Percentiles rank a stretch among this genome's conserved stretches.
Evolutionary conservation across 805 yeast genomes (phyloP).

Genomic region (Nakazawaea peltata): DNA sequence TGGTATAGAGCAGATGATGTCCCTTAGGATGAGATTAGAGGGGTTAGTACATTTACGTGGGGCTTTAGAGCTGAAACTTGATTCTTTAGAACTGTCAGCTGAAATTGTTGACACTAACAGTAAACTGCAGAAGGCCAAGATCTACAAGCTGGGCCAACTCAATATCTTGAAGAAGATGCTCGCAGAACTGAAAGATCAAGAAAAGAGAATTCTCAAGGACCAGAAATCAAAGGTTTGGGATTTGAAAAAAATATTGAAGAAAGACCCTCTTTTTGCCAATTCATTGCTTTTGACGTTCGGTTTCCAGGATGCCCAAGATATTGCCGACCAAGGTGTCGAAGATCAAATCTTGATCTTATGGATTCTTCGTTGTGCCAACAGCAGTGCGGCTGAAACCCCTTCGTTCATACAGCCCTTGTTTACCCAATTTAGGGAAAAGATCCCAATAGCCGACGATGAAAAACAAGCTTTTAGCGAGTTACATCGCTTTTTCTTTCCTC

Average conservation of each 20-base stretch:
- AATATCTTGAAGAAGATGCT: constrained; percentile 28
- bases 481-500: constrained; percentile 46
- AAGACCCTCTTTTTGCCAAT: constrained; percentile 44
- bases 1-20: constrained; percentile 34
- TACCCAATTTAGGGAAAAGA: constrained; percentile 18
- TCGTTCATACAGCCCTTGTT: constrained; percentile 40
- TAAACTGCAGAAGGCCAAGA: constrained; percentile 18
- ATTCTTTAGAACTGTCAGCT: constrained; percentile 19
- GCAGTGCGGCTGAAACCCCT: constrained; percentile 32
- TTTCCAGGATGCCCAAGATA: constrained; percentile 41
- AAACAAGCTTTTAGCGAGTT: constrained; percentile 44
- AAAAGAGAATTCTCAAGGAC: constrained; percentile 29
- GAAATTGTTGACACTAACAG: not conserved
- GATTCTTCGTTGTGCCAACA: constrained; percentile 52
- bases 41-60: constrained; percentile 49
- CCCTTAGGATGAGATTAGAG: constrained; percentile 47
- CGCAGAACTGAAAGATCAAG: constrained; percentile 30
- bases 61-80: constrained; percentile 44
- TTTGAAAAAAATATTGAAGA: constrained; percentile 31
- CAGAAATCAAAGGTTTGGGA: constrained; percentile 26
- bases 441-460: constrained; percentile 41
- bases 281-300: constrained; percentile 53
- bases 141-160: constrained; percentile 34
- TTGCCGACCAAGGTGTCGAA: constrained; percentile 37
- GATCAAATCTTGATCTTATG: constrained; percentile 57